phyloP scores from a whole-genome alignment of 164 flowering plant species.

The Santalum album region DNA sequence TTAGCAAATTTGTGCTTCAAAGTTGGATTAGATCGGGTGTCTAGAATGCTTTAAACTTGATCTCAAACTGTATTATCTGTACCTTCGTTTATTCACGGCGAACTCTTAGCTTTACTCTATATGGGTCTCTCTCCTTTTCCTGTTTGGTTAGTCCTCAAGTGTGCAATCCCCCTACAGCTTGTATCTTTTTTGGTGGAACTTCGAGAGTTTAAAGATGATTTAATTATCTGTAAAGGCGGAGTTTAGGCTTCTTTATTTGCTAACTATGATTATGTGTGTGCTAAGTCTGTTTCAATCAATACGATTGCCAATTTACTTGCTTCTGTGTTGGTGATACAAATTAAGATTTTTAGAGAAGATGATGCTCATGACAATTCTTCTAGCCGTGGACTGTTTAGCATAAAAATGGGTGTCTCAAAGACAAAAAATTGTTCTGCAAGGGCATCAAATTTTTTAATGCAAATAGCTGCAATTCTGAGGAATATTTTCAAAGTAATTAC shows the following conservation, averaged over 20 bases:
- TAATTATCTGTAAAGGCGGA: conserved; percentile 6
- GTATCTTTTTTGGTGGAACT: not conserved
- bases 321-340: conserved; percentile 18
- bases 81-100: not conserved
- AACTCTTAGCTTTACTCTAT: not conserved
- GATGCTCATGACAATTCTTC: conserved; percentile 19
- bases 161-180: no score
- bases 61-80: no score
- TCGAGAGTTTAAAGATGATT: conserved; percentile 6
- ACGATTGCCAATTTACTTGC: conserved; percentile 22
- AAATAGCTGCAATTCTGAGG: conserved; percentile 21
- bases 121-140: not conserved
- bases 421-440: conserved; percentile 33
- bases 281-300: conserved; percentile 19
- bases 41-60: no score
- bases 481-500: conserved; percentile 11
- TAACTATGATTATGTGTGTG: conserved; percentile 20
- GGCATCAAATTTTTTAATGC: conserved; percentile 20
- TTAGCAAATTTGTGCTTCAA: no score
- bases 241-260: not conserved
- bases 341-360: conserved; percentile 25
- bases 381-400: conserved; percentile 24
- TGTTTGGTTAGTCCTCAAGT: no score
- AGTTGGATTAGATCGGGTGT: no score
- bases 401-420: conserved; percentile 39